Base-by-base conservation (phyloP, 1,284 basidiomycete genomes). In the Ceratobasidium sp. region DNA sequence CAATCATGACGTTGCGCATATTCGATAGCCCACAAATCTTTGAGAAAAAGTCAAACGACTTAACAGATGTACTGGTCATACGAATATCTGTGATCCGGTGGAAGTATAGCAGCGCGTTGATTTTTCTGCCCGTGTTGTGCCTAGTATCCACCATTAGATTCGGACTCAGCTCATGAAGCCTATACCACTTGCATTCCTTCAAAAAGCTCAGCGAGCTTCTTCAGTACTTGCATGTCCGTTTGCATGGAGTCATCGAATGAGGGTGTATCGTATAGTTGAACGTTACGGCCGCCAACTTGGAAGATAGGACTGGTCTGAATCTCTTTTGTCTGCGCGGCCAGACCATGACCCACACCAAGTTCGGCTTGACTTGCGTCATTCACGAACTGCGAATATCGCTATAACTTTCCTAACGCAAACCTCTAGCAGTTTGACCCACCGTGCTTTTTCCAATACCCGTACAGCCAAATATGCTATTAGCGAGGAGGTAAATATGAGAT, bases 271-370 rank as follows among this genome's bases (percentile, higher is more conserved):
- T 61, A 69, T 15, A 78, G 20, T n/a, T 71, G 82, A 81, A 40
- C 81, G 80, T 23, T 65, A 50, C 61, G 81, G 15, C 40, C 46
- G 13, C 40, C 52, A 10, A 77, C 7, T 5, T 40, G 56, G 59
- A 65, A 65, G 9, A 64, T 10, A 2, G 56, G 77, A 17, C 62
- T 62, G 12, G 61, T 40, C 52, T 73, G 62, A 4, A 85, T 83
- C 50, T 82, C 82, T 50, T 80, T 82, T 20, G 85, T 85, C 44
- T 84, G 85, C 50, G 86, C 86, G 66, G 82, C 81, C 42, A 86
- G 80, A 40, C 83, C 83, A 42, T 82, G 80, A 9, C 85, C 84
- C 1, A 86, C 82, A 17, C 3, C 17, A 5, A 78, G n/a, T 4
- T 48, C 15, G 33, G 81, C 81, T 0, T 77, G 79, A 42, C 79